phyloP scores from a whole-genome alignment of 306 rosid genomes.

The Quercus cerris region DNA sequence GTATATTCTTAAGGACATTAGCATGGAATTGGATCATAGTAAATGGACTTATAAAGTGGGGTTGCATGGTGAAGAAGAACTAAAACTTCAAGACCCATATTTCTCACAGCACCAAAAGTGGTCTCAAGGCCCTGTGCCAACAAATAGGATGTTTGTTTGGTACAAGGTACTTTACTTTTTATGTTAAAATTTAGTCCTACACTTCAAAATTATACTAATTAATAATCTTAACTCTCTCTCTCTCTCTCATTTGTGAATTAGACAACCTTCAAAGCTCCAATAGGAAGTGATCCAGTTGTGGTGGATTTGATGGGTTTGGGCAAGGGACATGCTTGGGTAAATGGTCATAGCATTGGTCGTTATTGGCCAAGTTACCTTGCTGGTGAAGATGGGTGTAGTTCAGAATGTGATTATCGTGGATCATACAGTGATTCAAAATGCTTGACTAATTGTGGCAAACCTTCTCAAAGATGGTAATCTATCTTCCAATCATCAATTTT shows the following conservation, averaged over 20 bases:
- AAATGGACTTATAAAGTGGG: constrained; percentile 32
- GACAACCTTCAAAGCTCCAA: constrained; percentile 21
- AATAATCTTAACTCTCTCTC: neutral
- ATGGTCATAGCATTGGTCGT: constrained; percentile 20
- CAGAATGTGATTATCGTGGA: constrained; percentile 20
- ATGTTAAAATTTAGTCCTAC: no score
- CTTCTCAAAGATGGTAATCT: constrained; percentile 27
- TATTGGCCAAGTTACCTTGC: constrained; percentile 11
- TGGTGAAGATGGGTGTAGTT: neutral
- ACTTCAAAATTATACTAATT: neutral
- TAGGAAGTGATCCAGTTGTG: constrained; percentile 19
- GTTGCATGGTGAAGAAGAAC: constrained; percentile 16
- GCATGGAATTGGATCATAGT: neutral
- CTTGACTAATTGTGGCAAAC: constrained; percentile 2
- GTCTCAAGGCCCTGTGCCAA: constrained; percentile 6
- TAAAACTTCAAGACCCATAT: neutral
- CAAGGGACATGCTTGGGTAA: constrained; percentile 27
- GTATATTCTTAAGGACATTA: neutral
- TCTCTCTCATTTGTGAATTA: neutral
- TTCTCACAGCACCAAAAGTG: neutral
- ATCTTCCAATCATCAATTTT: neutral
- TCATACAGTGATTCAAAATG: neutral
- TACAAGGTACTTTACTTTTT: constrained; percentile 26
- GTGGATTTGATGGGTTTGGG: constrained; percentile 27
- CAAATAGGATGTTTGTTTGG: constrained; percentile 20